Evolutionary conservation across 106 monocot genomes (phyloP).

Genomic region (Dendrobium huoshanense): DNA sequence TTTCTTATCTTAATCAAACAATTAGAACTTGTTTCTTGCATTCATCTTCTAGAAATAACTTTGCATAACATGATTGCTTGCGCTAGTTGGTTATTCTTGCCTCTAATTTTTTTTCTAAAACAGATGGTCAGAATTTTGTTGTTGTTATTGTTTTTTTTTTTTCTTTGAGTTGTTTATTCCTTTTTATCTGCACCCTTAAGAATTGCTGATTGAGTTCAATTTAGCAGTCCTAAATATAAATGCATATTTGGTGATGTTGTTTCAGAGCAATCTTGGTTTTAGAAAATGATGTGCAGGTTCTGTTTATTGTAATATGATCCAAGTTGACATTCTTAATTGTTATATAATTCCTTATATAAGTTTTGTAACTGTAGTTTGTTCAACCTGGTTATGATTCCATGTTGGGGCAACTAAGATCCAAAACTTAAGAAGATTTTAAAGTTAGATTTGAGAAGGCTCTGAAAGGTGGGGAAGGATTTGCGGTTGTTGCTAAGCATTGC

Average conservation of each 20-base stretch:
- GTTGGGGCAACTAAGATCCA: slow-evolving; percentile 64
- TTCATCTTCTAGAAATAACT: too few relatives aligned
- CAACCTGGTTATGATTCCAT: slow-evolving; percentile 71
- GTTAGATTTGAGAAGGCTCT: slow-evolving; percentile 58
- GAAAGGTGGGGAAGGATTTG: slow-evolving; percentile 69
- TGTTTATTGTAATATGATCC: background rate
- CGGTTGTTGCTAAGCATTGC: slow-evolving; percentile 54
- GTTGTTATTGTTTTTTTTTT: too few relatives aligned
- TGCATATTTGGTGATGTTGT: background rate
- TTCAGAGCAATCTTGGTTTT: background rate
- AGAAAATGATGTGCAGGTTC: background rate
- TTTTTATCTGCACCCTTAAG: too few relatives aligned
- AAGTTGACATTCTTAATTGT: background rate
- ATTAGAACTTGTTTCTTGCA: too few relatives aligned
- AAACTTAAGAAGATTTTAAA: slow-evolving; percentile 65
- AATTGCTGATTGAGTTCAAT: too few relatives aligned
- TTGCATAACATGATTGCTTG: too few relatives aligned
- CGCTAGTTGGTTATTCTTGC: too few relatives aligned
- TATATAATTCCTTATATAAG: background rate
- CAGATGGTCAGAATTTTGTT: too few relatives aligned
- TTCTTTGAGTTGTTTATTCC: too few relatives aligned
- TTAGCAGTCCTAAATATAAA: background rate
- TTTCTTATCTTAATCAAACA: too few relatives aligned
- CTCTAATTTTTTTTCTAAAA: too few relatives aligned
- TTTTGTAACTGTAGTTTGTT: slow-evolving; percentile 35